phyloP scores from a whole-genome alignment of 306 rosid species.

The Mimosa bimucronata region DNA sequence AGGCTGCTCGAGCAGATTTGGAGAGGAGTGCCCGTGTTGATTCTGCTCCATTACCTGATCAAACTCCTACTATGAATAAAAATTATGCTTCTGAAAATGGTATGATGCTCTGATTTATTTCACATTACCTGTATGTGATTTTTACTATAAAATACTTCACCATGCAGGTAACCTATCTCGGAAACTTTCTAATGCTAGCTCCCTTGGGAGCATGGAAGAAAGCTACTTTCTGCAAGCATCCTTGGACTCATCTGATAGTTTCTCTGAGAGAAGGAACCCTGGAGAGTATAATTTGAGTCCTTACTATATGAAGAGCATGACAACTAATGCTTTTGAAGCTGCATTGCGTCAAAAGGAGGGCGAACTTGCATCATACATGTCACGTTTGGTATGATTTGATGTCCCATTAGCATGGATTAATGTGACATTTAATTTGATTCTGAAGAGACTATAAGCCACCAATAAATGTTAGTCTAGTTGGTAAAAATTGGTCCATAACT shows the following conservation, averaged over 20 bases:
- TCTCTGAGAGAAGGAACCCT: conserved; percentile 70
- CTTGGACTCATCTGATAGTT: conserved; percentile 78
- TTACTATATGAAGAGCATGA: conserved; percentile 95
- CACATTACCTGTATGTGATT: conserved; percentile 29
- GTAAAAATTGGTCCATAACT: background rate
- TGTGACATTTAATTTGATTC: background rate
- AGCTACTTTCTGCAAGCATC: conserved; percentile 97
- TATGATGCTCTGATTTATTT: conserved; percentile 43
- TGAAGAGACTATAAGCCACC: background rate
- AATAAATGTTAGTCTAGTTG: background rate
- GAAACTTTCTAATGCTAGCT: conserved; percentile 81
- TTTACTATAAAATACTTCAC: conserved; percentile 39
- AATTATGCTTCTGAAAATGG: conserved; percentile 82
- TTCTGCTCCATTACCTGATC: conserved; percentile 42
- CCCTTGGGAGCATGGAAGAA: conserved; percentile 91
- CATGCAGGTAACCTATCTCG: conserved; percentile 77
- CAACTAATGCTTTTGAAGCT: conserved; percentile 92
- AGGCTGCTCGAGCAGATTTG: conserved; percentile 86
- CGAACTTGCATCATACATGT: conserved; percentile 96
- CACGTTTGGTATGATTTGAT: conserved; percentile 78
- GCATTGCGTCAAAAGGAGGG: conserved; percentile 99
- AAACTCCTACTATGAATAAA: conserved; percentile 54
- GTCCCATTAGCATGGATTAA: conserved; percentile 27
- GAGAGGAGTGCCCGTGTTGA: conserved; percentile 62
- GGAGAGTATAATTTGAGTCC: conserved; percentile 79